Evolutionary conservation across 2,329 filamentous ascomycete species (phyloP).

Genomic region (Fusarium algeriense): DNA sequence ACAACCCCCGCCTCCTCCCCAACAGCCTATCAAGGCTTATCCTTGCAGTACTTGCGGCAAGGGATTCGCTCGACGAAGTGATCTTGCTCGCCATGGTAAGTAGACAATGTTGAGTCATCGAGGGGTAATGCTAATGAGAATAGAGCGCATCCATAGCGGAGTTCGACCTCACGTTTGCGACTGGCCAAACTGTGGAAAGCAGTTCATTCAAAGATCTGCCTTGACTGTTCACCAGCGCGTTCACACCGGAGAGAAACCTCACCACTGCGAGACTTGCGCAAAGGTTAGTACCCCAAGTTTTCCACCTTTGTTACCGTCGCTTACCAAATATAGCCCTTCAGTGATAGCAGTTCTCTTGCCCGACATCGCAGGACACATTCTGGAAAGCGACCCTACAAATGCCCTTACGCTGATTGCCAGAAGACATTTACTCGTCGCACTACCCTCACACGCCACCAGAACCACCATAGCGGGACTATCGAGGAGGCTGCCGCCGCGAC

Average conservation of each 20-base stretch:
- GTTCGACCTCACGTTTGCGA: constrained; percentile 93
- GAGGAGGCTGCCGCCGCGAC: constrained; percentile 93
- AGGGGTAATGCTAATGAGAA: constrained; percentile 52
- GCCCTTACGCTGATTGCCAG: constrained; percentile 95
- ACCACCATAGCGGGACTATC: constrained; percentile 93
- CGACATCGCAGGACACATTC: constrained; percentile 95
- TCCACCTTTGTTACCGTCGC: neutral
- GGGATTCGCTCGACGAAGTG: constrained; percentile 91
- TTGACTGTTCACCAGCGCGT: constrained; percentile 95
- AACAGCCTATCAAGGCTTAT: constrained; percentile 74
- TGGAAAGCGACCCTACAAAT: constrained; percentile 96
- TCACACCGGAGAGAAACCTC: constrained; percentile 97
- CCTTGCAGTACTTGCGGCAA: constrained; percentile 92
- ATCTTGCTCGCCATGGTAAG: constrained; percentile 94
- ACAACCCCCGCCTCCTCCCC: constrained; percentile 51
- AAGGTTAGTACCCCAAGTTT: constrained; percentile 73
- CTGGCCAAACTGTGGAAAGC: constrained; percentile 87
- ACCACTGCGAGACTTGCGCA: constrained; percentile 95
- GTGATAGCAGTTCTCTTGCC: constrained; percentile 93
- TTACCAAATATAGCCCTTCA: constrained; percentile 79
- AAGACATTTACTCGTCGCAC: constrained; percentile 98
- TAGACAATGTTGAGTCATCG: neutral
- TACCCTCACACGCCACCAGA: constrained; percentile 94
- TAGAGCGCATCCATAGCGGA: constrained; percentile 96
- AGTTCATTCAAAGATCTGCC: constrained; percentile 96